Base-by-base conservation (phyloP, 129 eudicot genomes). In the Ambrosia trifida region DNA sequence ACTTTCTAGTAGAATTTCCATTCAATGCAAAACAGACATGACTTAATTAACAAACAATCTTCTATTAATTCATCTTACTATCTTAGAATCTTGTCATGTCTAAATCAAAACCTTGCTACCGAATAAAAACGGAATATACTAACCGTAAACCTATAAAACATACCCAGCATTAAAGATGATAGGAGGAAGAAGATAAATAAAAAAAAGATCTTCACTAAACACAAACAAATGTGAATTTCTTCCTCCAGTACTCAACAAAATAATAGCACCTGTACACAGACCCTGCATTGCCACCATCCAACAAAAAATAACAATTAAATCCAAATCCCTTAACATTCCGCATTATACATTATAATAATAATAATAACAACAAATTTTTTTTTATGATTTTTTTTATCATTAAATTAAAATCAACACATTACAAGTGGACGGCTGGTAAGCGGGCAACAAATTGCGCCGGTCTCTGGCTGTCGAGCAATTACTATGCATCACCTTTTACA, bases 151-250 rank as follows among this genome's bases (percentile, higher is more conserved):
- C 33, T 30, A 32, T 9, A 4, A 46, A 64, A 66, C 86, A 51
- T 82, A 91, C 97, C 97, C 97, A 9, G 95, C 97, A 76, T 91
- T 91, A 41, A 91, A 91, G 24, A 91, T 91, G 81, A 91, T 91
- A 0, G 97, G 97, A 6, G 97, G 97, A 73, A 91, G 95, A 72
- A 91, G 95, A 79, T 91, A 91, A 45, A 88, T 88, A 75, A 91
- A 91, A 88, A 88, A 88, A 57, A 90, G 89, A 70, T 91, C 95
- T 79, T 88, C 97, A 44, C 92, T 88, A 83, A 91, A 91, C 41
- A 88, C 95, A 80, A 91, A 72, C 20, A 91, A 72, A 72, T 74
- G 97, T 1, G 97, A 91, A 72, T 81, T 83, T 60, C 54, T 91
- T 47, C 97, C 97, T 68, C 80, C 80, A 45, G 76, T 88, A 19